phyloP scores from a whole-genome alignment of 108 stramenopile species.

The Skeletonema grethae region DNA sequence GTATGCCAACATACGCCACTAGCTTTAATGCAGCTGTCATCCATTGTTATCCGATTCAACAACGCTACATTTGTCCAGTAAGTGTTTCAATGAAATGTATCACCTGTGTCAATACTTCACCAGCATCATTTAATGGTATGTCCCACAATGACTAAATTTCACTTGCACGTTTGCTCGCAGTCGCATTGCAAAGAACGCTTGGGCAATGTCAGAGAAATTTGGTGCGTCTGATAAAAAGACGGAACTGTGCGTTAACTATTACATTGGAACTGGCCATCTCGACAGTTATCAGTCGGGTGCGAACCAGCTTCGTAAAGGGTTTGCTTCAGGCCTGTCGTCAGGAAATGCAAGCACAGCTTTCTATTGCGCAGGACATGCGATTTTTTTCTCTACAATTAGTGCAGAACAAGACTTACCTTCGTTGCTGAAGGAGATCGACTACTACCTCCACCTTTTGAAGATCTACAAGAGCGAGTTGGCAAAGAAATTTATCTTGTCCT shows the following conservation, averaged over 20 bases:
- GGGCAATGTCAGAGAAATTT: not conserved
- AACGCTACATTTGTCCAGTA: not conserved
- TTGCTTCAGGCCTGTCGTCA: not conserved
- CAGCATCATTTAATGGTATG: no score
- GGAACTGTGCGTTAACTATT: not conserved
- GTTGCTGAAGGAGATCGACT: not conserved
- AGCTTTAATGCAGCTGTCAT: not conserved
- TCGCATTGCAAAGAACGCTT: not conserved
- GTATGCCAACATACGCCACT: not conserved
- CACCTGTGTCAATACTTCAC: no score
- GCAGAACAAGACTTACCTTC: not conserved
- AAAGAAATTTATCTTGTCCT: not conserved
- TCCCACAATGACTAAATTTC: not conserved
- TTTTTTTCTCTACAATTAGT: not conserved
- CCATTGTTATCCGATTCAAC: not conserved
- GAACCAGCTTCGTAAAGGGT: not conserved
- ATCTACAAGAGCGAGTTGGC: not conserved
- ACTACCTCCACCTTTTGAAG: not conserved
- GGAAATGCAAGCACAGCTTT: not conserved
- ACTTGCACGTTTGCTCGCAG: not conserved
- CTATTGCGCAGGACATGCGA: not conserved
- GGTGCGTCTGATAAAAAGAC: not conserved
- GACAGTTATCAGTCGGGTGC: not conserved
- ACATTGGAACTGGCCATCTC: not conserved
- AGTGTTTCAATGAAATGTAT: not conserved